Conservation (phyloP, 2,329 filamentous ascomycete species). For the Colletotrichum sp. region DNA sequence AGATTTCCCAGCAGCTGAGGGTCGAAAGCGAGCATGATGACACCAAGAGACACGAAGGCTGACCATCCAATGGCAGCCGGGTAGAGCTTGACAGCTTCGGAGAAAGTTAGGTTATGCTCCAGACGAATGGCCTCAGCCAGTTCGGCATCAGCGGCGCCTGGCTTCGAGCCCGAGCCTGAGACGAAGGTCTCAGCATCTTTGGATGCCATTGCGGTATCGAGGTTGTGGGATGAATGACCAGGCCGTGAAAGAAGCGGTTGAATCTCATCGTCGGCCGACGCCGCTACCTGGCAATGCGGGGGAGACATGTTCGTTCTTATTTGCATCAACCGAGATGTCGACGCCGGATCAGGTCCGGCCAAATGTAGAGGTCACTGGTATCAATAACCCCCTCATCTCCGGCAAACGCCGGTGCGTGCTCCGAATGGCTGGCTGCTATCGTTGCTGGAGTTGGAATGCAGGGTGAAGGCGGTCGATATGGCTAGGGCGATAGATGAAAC, state of each 20-base stretch:
- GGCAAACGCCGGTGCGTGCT: not conserved
- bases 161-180: not conserved
- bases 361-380: not conserved
- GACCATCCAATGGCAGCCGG: conserved; percentile 59
- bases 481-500: not conserved
- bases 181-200: not conserved
- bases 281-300: not conserved
- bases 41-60: conserved; percentile 62
- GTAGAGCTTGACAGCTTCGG: conserved; percentile 45
- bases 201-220: not conserved
- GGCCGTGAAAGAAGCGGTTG: not conserved
- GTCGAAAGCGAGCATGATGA: conserved; percentile 69
- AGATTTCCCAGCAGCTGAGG: conserved; percentile 68
- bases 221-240: not conserved
- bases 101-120: conserved; percentile 42
- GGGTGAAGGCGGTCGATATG: not conserved
- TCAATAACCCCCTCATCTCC: not conserved
- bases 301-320: conserved; percentile 6
- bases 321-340: not conserved
- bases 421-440: conserved; percentile 1
- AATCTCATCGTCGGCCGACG: not conserved
- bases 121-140: conserved; percentile 40
- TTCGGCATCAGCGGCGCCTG: conserved; percentile 19
- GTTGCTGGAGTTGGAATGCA: not conserved
- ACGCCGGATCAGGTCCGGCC: not conserved